These are phyloP conservation scores for Xylariaceae sp. DNA, from an alignment of 2,329 filamentous ascomycete species.

Conservation along the genomic window DNA sequence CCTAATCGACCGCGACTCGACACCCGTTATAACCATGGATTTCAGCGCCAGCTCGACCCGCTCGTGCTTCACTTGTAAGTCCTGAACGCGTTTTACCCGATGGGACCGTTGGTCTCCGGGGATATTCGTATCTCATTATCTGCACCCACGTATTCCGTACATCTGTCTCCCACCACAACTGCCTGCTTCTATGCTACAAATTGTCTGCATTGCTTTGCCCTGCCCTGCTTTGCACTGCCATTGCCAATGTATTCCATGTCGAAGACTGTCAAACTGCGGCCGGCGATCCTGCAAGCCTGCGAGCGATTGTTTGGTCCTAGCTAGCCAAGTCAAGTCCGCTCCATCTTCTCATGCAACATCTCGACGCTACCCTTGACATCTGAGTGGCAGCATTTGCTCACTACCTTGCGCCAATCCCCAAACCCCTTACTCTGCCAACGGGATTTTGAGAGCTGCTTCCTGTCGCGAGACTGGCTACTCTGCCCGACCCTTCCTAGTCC, in stretches of 20 bases:
- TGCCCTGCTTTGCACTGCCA: not conserved
- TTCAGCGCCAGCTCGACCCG: conserved; percentile 35
- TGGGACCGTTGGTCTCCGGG: not conserved
- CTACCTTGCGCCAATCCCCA: not conserved
- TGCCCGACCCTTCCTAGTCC: conserved; percentile 5
- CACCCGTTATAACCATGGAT: conserved; percentile 38
- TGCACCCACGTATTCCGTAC: not conserved
- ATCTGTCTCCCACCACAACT: not conserved
- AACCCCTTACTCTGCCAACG: not conserved
- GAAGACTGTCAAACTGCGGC: not conserved
- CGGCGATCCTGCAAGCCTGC: not conserved
- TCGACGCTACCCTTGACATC: conserved; percentile 5
- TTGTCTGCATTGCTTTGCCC: not conserved
- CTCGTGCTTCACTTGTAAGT: conserved; percentile 50
- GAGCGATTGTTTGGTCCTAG: conserved; percentile 3
- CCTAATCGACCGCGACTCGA: not conserved
- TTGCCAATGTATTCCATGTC: not conserved
- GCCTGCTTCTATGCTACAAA: not conserved
- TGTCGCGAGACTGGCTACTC: conserved; percentile 20
- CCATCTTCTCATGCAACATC: conserved; percentile 5
- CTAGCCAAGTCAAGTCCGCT: not conserved
- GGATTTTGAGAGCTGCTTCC: conserved; percentile 1
- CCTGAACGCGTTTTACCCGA: conserved; percentile 10
- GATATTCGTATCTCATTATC: conserved; percentile 2
- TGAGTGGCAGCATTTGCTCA: not conserved